Evolutionary conservation across 331 rosid genomes (phyloP).

Genomic region (Ulmus americana): DNA sequence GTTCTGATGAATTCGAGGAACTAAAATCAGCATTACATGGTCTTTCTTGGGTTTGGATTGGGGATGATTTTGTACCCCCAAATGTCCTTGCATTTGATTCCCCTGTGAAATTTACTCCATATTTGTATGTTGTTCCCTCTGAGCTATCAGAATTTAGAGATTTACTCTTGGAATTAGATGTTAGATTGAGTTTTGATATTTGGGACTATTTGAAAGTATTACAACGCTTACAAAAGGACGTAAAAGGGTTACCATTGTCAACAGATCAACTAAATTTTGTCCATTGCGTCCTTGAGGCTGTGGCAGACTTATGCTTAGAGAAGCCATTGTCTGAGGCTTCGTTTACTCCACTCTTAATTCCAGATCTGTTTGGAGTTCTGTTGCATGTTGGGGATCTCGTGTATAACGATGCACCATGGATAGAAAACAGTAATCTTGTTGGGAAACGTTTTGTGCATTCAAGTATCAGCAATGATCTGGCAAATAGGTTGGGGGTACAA

Average conservation of each 20-base stretch:
- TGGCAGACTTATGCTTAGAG: slow-evolving; percentile 68
- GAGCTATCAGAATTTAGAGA: slow-evolving; percentile 78
- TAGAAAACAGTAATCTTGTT: slow-evolving; percentile 58
- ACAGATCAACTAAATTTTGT: slow-evolving; percentile 81
- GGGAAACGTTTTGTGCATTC: slow-evolving; percentile 84
- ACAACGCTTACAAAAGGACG: slow-evolving; percentile 65
- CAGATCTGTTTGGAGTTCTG: slow-evolving; percentile 74
- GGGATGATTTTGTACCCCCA: slow-evolving; percentile 87
- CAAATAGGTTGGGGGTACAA: slow-evolving; percentile 73
- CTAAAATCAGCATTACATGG: slow-evolving; percentile 58
- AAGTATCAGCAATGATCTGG: slow-evolving; percentile 82
- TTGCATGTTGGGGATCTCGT: slow-evolving; percentile 65
- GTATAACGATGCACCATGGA: slow-evolving; percentile 97
- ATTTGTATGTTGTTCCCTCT: slow-evolving; percentile 86
- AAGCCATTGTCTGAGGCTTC: slow-evolving; percentile 51
- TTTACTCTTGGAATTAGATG: slow-evolving; percentile 72
- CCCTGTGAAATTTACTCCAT: slow-evolving; percentile 93
- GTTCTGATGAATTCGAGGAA: slow-evolving; percentile 35
- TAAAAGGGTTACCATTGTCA: slow-evolving; percentile 62
- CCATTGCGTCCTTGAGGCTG: slow-evolving; percentile 76
- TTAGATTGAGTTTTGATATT: slow-evolving; percentile 66
- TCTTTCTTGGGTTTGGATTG: slow-evolving; percentile 94
- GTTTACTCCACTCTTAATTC: slow-evolving; percentile 61
- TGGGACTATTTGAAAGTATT: slow-evolving; percentile 63
- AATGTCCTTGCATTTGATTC: slow-evolving; percentile 92